These are phyloP conservation scores for Endocladia muricata DNA, from an alignment of 31 red algal species.

Conservation along the genomic window DNA sequence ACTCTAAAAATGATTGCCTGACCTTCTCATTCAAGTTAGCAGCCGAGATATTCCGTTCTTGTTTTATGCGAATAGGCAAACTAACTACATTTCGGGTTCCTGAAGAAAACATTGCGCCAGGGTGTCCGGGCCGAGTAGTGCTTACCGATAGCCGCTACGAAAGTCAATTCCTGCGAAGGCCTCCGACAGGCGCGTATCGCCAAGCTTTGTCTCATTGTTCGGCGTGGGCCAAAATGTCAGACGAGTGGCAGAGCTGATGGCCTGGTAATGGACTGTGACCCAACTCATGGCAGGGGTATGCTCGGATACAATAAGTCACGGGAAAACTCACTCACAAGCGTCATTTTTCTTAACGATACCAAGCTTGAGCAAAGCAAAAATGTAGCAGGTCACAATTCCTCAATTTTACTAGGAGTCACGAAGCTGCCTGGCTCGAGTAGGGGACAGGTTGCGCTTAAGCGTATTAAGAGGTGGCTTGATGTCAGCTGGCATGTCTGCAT, in stretches of 20 bases:
- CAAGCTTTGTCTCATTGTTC: slow-evolving; percentile 13
- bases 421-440: background rate
- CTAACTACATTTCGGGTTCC: background rate
- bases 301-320: slow-evolving; percentile 11
- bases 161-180: slow-evolving; percentile 5
- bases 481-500: background rate
- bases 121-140: background rate
- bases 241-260: background rate
- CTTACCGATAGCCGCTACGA: slow-evolving; percentile 16
- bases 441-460: background rate
- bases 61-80: slow-evolving; percentile 6
- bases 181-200: background rate
- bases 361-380: background rate
- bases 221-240: slow-evolving; percentile 17
- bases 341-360: background rate
- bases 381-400: slow-evolving; percentile 6
- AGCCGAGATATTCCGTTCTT: slow-evolving; percentile 1
- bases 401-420: background rate
- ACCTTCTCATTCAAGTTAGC: slow-evolving; percentile 24
- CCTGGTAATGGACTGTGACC: background rate
- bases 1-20: background rate
- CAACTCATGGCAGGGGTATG: slow-evolving; percentile 5
- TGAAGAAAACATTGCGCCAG: background rate
- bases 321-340: slow-evolving; percentile 1
- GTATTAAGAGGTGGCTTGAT: background rate